phyloP scores from a whole-genome alignment of 2,329 filamentous ascomycete species.

The Ilyonectria sp. region DNA sequence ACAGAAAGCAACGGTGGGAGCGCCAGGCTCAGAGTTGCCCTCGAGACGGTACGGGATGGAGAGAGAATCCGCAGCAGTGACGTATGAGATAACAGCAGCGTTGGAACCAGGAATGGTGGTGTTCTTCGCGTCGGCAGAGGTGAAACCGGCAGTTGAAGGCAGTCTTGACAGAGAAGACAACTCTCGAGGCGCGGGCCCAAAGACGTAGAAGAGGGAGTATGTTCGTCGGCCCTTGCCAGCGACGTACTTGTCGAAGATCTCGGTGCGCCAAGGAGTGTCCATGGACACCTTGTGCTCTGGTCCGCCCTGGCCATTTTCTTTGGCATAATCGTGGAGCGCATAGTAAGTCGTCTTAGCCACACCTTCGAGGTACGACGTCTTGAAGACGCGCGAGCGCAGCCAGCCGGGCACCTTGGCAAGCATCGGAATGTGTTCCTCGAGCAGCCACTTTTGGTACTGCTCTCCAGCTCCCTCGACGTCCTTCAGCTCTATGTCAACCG shows the following conservation, averaged over 20 bases:
- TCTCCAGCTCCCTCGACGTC: conserved; percentile 64
- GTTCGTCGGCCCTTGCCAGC: conserved; percentile 69
- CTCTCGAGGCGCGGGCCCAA: conserved; percentile 81
- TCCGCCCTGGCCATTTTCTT: conserved; percentile 76
- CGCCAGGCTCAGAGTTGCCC: conserved; percentile 75
- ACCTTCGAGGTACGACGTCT: conserved; percentile 75
- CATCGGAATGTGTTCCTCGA: conserved; percentile 81
- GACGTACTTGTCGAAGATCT: conserved; percentile 73
- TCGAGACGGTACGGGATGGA: conserved; percentile 82
- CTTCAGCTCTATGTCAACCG: conserved; percentile 71
- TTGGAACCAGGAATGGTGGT: conserved; percentile 66
- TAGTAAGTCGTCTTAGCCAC: conserved; percentile 69
- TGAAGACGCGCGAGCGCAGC: conserved; percentile 80
- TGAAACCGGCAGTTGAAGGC: conserved; percentile 64
- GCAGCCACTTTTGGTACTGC: conserved; percentile 77
- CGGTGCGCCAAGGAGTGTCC: conserved; percentile 72
- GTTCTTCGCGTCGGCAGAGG: conserved; percentile 68
- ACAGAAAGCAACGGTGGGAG: conserved; percentile 81
- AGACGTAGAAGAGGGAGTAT: conserved; percentile 84
- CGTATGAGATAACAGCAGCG: conserved; percentile 76
- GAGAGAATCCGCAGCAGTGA: conserved; percentile 79
- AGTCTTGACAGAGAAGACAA: conserved; percentile 69
- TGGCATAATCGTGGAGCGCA: conserved; percentile 80
- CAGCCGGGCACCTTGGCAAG: conserved; percentile 84
- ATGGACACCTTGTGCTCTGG: conserved; percentile 75